Percentiles rank a stretch among this genome's conserved stretches.
Conservation (phyloP, 345 rosid genomes). For the Arabidopsis arenosa region DNA sequence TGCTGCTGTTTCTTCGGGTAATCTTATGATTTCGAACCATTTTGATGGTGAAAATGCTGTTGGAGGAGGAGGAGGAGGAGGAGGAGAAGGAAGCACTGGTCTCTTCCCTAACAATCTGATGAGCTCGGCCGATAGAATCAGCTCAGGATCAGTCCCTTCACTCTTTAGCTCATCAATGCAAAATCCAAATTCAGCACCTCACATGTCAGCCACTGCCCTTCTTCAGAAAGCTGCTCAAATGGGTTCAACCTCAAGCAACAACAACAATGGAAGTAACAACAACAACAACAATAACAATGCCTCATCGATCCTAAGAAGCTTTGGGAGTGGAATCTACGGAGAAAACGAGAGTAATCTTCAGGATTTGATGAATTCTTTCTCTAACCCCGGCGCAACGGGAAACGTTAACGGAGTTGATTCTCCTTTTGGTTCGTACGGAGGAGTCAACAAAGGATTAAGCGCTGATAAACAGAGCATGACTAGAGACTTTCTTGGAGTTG, state of each 20-base stretch:
- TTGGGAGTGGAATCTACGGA: constrained; percentile 52
- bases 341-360: constrained; percentile 64
- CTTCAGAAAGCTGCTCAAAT: constrained; percentile 86
- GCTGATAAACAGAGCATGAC: constrained; percentile 60
- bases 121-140: constrained; percentile 49
- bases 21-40: constrained; percentile 49
- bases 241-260: constrained; percentile 65
- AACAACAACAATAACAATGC: constrained; percentile 49
- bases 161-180: constrained; percentile 59
- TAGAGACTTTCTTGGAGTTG: constrained; percentile 82
- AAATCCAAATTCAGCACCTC: constrained; percentile 52
- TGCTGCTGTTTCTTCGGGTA: constrained; percentile 44
- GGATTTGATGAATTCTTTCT: constrained; percentile 64
- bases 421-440: constrained; percentile 44
- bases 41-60: constrained; percentile 50
- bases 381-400: constrained; percentile 46
- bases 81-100: constrained; percentile 47
- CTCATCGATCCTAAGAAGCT: constrained; percentile 59
- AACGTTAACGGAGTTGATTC: constrained; percentile 47
- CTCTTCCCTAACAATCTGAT: constrained; percentile 54
- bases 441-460: constrained; percentile 34
- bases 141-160: constrained; percentile 55
- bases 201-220: constrained; percentile 82
- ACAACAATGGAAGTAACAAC: constrained; percentile 38
- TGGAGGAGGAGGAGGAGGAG: constrained; percentile 21